Base-by-base conservation (phyloP, 1,284 basidiomycete species). In the Cutaneotrichosporon sp. region DNA sequence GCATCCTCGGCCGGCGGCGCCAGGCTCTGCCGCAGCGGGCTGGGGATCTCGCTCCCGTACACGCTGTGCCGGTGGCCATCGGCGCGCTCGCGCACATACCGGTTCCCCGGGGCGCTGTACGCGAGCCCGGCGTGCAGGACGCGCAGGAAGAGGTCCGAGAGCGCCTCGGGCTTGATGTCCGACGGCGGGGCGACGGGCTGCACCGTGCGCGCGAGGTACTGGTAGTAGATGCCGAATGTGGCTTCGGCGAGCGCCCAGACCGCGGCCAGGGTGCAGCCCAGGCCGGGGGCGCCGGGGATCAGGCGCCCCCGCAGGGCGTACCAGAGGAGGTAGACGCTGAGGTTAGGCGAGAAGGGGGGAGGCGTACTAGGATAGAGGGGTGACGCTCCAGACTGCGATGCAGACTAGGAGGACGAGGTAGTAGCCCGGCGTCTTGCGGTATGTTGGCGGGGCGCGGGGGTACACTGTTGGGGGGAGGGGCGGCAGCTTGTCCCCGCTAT, bases 161-260 rank as follows among this genome's bases (percentile, higher is more conserved):
- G 89, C 84, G 51, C 62, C 38, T 74, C 73, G 25, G 83, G 79
- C 36, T 81, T 73, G 11, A 76, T 65, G 1, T 54, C 61, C 2
- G 70, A 69, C 54, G 77, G 79, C 24, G 83, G 83, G 24, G 83
- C 80, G 11, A 84, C 83, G 1, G 81, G 80, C 55, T 87, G 83
- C 54, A 91, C 81, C 59, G 80, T 79, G 49, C 74, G 79, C 33
- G 84, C 82, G 42, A 92, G 84, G 63, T 83, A 80, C 62, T 80
- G 80, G 71, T 91, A 85, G 76, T 90, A 87, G 46, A 91, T 72
- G 64, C 87, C 88, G 79, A 95, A 95, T 63, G 87, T 73, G n/a
- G 72, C 69, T 58, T 78, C 76, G 50, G 68, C 67, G 9, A 69
- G 52, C 4, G 75, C 67, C 59, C 72, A 78, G 2, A 64, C 67